Evolutionary conservation across 2,329 filamentous ascomycete genomes (phyloP).

Genomic region (Penicillium sp.): DNA sequence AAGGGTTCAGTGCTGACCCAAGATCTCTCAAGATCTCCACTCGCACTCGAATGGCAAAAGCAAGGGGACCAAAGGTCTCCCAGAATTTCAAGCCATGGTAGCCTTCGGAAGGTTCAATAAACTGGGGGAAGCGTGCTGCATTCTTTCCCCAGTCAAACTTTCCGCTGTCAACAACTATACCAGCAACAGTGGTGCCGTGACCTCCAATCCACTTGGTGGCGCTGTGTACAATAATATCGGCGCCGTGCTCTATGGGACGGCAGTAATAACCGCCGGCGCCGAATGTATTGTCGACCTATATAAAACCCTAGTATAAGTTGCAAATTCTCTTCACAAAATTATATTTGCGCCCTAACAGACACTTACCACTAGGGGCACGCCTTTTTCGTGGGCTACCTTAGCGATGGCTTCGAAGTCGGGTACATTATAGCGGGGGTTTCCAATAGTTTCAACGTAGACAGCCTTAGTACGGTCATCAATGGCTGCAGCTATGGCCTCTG

Average conservation of each 20-base stretch:
- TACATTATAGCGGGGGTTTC: constrained; percentile 87
- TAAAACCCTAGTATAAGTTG: background rate
- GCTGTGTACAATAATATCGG: constrained; percentile 87
- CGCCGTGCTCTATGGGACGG: constrained; percentile 78
- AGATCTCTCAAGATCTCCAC: constrained; percentile 87
- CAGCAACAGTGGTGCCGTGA: constrained; percentile 84
- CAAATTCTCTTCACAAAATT: too few relatives aligned
- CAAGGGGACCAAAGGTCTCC: constrained; percentile 79
- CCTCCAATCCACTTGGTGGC: constrained; percentile 97
- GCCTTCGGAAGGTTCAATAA: constrained; percentile 73
- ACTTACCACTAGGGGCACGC: constrained; percentile 54
- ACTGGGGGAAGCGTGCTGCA: constrained; percentile 77
- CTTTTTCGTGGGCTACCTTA: constrained; percentile 64
- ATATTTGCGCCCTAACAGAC: background rate
- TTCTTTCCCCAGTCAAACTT: constrained; percentile 91
- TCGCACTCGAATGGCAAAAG: constrained; percentile 75
- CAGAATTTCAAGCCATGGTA: constrained; percentile 93
- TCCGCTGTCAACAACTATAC: constrained; percentile 75
- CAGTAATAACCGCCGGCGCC: constrained; percentile 84
- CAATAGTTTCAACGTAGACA: constrained; percentile 83
- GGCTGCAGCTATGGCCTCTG: constrained; percentile 66
- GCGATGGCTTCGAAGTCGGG: constrained; percentile 83
- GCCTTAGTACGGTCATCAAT: constrained; percentile 94
- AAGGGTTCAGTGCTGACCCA: constrained; percentile 74
- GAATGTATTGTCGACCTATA: constrained; percentile 83